Conservation (phyloP, 805 yeast species). For the Hanseniaspora pseudoguilliermondii region DNA sequence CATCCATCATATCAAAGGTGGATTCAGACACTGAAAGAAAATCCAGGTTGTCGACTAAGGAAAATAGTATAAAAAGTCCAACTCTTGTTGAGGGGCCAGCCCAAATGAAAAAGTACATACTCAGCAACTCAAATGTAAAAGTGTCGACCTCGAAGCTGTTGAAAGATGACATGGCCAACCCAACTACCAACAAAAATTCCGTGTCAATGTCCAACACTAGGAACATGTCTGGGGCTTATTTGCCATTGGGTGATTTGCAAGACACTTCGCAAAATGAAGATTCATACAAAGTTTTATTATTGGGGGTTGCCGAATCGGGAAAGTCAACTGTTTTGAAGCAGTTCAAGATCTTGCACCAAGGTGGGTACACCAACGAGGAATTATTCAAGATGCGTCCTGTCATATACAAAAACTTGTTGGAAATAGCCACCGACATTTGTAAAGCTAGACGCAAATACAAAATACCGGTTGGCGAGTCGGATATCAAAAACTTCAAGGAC, state of each 20-base stretch:
- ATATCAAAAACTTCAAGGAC: not conserved
- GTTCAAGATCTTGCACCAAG: conserved; percentile 26
- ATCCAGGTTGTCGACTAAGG: not conserved
- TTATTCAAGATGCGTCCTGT: conserved; percentile 61
- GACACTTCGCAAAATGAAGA: not conserved
- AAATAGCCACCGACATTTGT: conserved; percentile 59
- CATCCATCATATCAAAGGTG: no score
- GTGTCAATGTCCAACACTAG: not conserved
- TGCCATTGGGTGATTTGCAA: not conserved
- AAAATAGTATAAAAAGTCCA: not conserved
- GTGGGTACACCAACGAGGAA: conserved; percentile 39
- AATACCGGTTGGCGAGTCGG: conserved; percentile 11
- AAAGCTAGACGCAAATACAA: conserved; percentile 38
- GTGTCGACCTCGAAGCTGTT: not conserved
- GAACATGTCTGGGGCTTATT: not conserved
- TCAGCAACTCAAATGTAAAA: not conserved
- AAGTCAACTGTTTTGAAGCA: conserved; percentile 32
- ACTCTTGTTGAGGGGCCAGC: not conserved
- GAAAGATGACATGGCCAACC: not conserved
- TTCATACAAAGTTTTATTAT: conserved; percentile 46
- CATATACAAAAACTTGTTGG: conserved; percentile 64
- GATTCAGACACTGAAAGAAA: no score
- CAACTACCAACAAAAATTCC: not conserved
- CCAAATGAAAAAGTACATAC: not conserved
- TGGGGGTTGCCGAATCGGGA: conserved; percentile 63